Base-by-base conservation (phyloP, 2,329 filamentous ascomycete genomes). In the Monosporascus ibericus region DNA sequence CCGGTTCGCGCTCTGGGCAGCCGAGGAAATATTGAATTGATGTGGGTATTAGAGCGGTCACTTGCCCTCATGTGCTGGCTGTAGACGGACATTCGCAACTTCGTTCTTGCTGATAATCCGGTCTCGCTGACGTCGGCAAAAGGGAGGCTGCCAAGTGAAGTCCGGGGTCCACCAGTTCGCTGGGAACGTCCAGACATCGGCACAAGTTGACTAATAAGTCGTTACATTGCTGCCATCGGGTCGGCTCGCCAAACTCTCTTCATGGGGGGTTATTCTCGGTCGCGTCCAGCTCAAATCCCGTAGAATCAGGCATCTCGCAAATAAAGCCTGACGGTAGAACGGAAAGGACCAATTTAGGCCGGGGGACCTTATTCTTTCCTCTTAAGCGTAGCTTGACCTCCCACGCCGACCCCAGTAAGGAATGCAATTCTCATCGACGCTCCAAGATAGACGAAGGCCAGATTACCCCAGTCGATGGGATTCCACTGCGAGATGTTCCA, bases 361-460 rank as follows among this genome's bases (percentile, higher is more conserved):
- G n/a, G 25, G 22, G 60, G 61, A 36, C 52, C 51, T 27, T 47
- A 37, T 52, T 62, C 63, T 53, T 55, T 62, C 5, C n/a, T 27
- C 48, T 50, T 65, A 52, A 42, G 59, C 57, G 50, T 25, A 37
- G 24, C 48, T 50, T 51, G 53, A 24, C 55, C 44, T 17, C 67
- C 64, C 56, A 85, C 54, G 1, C 84, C 84, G 36, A 87, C 61
- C 1, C 81, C 81, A 3, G 70, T 61, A 55, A 87, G 62, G 55
- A 87, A 88, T 7, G 78, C 79, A 5, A 81, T 65, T 47, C 85
- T 70, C 77, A 85, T 74, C 1, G 70, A 65, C 3, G 83, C 84
- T 3, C 86, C 84, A 4, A 81, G 68, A 65, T 89, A 89, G 27
- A 90, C 86, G 69, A 87, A 88, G 1, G 78, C 79, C 17, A 89